Evolutionary conservation across 2,329 filamentous ascomycete genomes (phyloP).

Genomic region (Fusarium sp.): DNA sequence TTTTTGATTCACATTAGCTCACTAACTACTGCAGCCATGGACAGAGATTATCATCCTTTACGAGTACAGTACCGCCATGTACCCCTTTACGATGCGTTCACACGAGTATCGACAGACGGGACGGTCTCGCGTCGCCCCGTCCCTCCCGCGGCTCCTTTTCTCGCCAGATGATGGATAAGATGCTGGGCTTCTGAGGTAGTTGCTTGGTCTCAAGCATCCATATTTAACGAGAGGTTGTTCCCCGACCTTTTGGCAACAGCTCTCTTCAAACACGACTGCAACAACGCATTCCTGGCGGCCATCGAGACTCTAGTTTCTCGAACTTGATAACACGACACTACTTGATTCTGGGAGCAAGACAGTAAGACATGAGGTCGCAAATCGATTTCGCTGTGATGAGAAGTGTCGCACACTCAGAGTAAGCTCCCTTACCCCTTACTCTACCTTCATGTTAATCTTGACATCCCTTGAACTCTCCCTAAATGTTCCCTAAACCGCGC

Average conservation of each 20-base stretch:
- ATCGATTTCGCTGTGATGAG: not conserved
- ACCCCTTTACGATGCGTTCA: constrained; percentile 15
- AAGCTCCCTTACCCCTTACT: not conserved
- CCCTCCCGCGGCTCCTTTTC: not conserved
- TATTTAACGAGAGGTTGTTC: not conserved
- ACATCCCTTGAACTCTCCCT: no score
- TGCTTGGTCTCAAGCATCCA: not conserved
- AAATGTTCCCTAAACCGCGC: not conserved
- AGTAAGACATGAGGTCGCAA: not conserved
- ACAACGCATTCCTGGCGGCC: not conserved
- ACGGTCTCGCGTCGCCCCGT: constrained; percentile 1
- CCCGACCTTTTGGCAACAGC: not conserved
- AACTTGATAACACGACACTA: no score
- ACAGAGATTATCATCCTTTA: not conserved
- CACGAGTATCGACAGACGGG: not conserved
- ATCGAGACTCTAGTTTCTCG: no score
- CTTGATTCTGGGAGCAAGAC: not conserved
- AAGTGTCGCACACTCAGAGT: not conserved
- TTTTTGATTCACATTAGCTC: no score
- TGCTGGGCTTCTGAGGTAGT: not conserved
- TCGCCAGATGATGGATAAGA: not conserved
- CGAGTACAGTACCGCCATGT: not conserved
- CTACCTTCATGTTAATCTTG: not conserved
- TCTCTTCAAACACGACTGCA: not conserved
- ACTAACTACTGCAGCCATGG: constrained; percentile 1